Base-by-base conservation (phyloP, 495 filamentous ascomycete genomes). In the Trichoderma erinaceum region DNA sequence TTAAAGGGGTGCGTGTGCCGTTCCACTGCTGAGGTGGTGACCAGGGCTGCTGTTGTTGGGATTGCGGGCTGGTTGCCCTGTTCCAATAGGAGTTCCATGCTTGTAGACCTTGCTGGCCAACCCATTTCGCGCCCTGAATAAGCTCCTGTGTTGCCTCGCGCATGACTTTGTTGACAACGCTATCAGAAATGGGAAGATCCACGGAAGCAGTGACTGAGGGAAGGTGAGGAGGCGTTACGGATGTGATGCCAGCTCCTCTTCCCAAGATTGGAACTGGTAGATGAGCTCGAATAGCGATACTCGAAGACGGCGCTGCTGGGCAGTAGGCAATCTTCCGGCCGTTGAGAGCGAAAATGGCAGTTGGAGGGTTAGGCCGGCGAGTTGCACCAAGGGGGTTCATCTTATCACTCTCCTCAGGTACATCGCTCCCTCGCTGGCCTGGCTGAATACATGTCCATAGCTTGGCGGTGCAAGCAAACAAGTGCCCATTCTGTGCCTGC, bases 81-180 rank as follows among this genome's bases (percentile, higher is more conserved):
- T 89, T 91, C 90, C 91, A 95, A 76, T 98, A 97, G 71, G 83
- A 91, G 71, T 92, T 93, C 87, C 92, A 96, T 0, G 89, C 89
- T 71, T 96, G 92, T 70, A 89, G 83, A 6, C 93, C 90, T 70
- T 96, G 90, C 71, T 90, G 92, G 8, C 90, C 90, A 74, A 95
- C 87, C 89, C 90, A 96, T 69, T 87, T 89, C 23, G 92, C 92
- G 29, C 91, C 90, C 71, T 89, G 89, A 66, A 99, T 89, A n/a
- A 96, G 78, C 72, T 95, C 92, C 73, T 97, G 94, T 0, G 95
- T 90, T 2, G 92, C 90, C 73, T 93, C 92, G 71, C 93, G 84
- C 71, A 93, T 89, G 52, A 97, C 82, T 70, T 92, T 90, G 75
- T 94, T 92, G 69, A 97, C 81, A 50, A 97, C 81, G 50, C 90